phyloP scores from a whole-genome alignment of 495 filamentous ascomycete species.

The Collariella sp. region DNA sequence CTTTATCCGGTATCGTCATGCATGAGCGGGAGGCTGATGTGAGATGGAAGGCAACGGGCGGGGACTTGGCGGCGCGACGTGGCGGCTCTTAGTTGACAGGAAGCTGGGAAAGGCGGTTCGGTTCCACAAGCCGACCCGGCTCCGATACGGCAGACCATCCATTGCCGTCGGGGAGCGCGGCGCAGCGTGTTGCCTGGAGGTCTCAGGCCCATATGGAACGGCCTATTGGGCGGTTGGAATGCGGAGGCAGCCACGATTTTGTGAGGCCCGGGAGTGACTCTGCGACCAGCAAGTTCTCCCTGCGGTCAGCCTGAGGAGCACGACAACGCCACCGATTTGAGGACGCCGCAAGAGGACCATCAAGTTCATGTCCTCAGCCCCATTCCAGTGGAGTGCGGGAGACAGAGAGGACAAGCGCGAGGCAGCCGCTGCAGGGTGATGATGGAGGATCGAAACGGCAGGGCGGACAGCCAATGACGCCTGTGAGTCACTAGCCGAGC shows the following conservation, averaged over 20 bases:
- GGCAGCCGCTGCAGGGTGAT: constrained; percentile 4
- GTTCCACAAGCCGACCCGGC: not conserved
- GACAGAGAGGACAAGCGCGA: constrained; percentile 1
- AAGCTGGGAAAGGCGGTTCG: too few species aligned
- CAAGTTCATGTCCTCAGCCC: not conserved
- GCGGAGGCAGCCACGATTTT: too few species aligned
- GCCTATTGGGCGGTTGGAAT: too few species aligned
- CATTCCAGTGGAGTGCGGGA: not conserved
- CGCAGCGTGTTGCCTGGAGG: constrained; percentile 8
- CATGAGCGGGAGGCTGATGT: constrained; percentile 1
- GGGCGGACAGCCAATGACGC: constrained; percentile 5
- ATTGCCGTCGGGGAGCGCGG: not conserved
- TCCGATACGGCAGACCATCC: not conserved
- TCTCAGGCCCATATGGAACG: not conserved
- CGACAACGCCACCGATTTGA: not conserved
- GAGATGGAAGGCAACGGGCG: not conserved
- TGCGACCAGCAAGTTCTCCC: not conserved
- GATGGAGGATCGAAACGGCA: not conserved
- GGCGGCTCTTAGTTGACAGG: not conserved
- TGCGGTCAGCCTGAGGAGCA: not conserved
- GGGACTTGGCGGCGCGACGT: constrained; percentile 1
- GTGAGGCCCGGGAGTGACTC: not conserved
- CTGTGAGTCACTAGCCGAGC: constrained; percentile 14
- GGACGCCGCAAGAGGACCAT: not conserved
- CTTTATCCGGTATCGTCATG: not conserved